Conservation (phyloP, 2,329 filamentous ascomycete genomes). For the Penicillium sp. region DNA sequence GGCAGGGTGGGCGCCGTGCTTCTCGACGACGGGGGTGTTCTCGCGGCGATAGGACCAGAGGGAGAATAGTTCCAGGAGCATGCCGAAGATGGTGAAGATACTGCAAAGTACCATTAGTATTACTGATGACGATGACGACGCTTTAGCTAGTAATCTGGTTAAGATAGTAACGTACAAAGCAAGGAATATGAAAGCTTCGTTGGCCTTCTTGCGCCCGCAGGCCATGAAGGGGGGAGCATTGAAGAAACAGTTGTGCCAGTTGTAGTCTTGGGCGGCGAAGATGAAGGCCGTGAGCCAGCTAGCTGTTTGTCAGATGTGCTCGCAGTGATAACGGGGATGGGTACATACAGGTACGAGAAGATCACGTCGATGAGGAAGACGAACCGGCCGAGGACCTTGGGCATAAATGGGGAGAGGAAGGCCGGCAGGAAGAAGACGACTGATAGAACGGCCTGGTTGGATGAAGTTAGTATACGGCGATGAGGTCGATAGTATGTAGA, state of each 20-base stretch:
- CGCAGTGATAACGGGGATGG: neutral
- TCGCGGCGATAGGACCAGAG: conserved; percentile 41
- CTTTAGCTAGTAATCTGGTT: neutral
- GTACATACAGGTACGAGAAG: conserved; percentile 53
- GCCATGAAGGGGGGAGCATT: conserved; percentile 37
- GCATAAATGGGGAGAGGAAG: conserved; percentile 48
- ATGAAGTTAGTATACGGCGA: conserved; percentile 12
- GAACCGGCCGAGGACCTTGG: conserved; percentile 40
- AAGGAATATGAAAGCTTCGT: conserved; percentile 52
- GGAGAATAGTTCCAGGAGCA: conserved; percentile 42
- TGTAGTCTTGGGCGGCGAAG: conserved; percentile 54
- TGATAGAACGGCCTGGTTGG: conserved; percentile 36
- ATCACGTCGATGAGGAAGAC: conserved; percentile 48
- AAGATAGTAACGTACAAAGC: conserved; percentile 45
- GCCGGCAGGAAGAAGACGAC: conserved; percentile 50
- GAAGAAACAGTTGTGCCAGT: conserved; percentile 34
- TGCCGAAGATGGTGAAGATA: conserved; percentile 48
- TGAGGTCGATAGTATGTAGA: neutral
- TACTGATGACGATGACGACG: neutral
- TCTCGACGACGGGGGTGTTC: conserved; percentile 15
- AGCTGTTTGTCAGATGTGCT: conserved; percentile 10
- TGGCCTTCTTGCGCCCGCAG: conserved; percentile 47
- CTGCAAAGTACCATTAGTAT: conserved; percentile 27
- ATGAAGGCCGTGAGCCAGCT: conserved; percentile 54
- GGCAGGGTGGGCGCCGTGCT: neutral